phyloP scores from a whole-genome alignment of 192 early-diverging fungal species.

The Coemansia asiatica region DNA sequence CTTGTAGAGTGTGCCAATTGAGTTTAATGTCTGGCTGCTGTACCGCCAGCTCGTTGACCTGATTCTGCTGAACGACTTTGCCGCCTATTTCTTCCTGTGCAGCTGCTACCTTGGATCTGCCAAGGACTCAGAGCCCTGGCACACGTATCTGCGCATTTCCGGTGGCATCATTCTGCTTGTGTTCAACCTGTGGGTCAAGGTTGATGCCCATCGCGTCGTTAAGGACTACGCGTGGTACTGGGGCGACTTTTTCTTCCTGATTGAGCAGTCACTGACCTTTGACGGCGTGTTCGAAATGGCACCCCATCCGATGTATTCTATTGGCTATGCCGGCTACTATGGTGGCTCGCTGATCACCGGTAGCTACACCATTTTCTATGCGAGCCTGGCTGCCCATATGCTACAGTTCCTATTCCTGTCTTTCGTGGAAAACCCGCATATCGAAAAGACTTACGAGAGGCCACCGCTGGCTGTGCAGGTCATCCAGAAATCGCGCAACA shows the following conservation, averaged over 20 bases:
- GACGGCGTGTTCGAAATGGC: constrained; percentile 96
- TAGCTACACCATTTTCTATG: constrained; percentile 87
- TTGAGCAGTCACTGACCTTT: constrained; percentile 86
- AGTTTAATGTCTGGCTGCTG: constrained; percentile 96
- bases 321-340: constrained; percentile 96
- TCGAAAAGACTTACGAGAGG: constrained; percentile 66
- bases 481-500: constrained; percentile 40
- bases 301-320: constrained; percentile 98
- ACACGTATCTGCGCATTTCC: constrained; percentile 70
- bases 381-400: constrained; percentile 83
- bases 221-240: constrained; percentile 99
- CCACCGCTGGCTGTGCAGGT: constrained; percentile 54
- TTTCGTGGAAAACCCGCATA: constrained; percentile 90
- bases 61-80: constrained; percentile 92
- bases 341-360: constrained; percentile 90
- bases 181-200: constrained; percentile 96
- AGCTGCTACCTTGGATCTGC: constrained; percentile 75
- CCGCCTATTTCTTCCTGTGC: constrained; percentile 81
- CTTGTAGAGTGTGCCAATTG: constrained; percentile 75
- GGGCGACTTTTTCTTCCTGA: constrained; percentile 98
- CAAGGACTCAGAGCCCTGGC: constrained; percentile 57
- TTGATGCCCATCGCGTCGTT: constrained; percentile 92
- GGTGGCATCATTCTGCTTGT: constrained; percentile 77
- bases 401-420: constrained; percentile 87
- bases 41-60: constrained; percentile 92